A percentile compares a stretch with the other conserved stretches of the same genome.
These are phyloP conservation scores for Fusarium phyllophilum DNA, from an alignment of 2,329 filamentous ascomycete genomes.

Conservation along the genomic window DNA sequence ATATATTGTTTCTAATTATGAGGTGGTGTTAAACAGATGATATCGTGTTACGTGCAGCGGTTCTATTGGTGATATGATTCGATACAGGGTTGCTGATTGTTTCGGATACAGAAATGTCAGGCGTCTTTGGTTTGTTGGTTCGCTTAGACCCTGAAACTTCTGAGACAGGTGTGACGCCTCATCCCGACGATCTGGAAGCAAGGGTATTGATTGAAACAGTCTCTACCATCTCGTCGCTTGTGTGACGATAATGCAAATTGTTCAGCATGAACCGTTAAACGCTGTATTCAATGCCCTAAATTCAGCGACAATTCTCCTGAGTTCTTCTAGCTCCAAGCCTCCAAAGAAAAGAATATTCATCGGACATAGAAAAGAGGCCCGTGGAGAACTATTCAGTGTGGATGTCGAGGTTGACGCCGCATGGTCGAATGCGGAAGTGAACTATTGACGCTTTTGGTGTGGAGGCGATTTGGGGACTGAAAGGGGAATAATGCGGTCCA, in stretches of 20 bases:
- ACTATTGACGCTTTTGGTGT: background rate
- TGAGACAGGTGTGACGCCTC: background rate
- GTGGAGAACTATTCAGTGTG: background rate
- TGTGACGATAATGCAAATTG: background rate
- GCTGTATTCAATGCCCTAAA: background rate
- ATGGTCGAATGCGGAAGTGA: constrained; percentile 16
- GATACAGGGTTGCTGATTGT: background rate
- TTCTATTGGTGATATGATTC: background rate
- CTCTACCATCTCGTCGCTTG: background rate
- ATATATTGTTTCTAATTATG: background rate
- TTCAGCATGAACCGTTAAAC: background rate
- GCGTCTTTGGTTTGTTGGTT: background rate
- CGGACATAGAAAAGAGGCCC: background rate
- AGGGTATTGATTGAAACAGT: background rate
- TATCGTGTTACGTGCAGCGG: background rate
- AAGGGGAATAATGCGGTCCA: background rate
- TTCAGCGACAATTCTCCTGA: background rate
- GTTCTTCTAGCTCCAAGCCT: background rate
- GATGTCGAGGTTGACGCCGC: constrained; percentile 22
- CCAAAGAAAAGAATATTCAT: background rate
- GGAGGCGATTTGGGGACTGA: background rate
- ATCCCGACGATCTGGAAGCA: background rate
- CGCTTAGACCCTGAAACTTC: background rate
- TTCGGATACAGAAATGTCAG: background rate
- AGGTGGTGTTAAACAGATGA: background rate